Base-by-base conservation (phyloP, 2,329 filamentous ascomycete species). In the Ophiostoma fasciatum region DNA sequence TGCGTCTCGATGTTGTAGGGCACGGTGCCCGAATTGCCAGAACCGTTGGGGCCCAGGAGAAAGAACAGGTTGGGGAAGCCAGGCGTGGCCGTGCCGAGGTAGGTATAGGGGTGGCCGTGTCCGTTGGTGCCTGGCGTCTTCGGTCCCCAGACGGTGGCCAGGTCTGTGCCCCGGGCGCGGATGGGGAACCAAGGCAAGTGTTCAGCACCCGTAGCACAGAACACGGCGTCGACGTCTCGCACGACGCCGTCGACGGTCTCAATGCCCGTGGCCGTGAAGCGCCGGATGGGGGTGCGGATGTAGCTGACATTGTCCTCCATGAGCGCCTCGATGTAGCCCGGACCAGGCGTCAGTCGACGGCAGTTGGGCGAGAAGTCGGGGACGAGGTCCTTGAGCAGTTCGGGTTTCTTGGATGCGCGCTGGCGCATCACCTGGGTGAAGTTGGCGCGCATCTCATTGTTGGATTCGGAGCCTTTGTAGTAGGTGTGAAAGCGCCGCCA, bases 161-260 rank as follows among this genome's bases (percentile, higher is more conserved):
- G 56, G 38, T 76, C 63, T 8, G 62, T 51, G 3, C 66, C 71
- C 32, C 63, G 53, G 2, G 70, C 66, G 18, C 60, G 57, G 43
- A 82, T 69, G 0, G 71, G 59, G 43, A 82, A 82, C 0, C 65
- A 65, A 0, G 74, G 74, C 0, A 66, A 64, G 10, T 64, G 61
- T 44, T 78, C 75, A 8, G 74, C 73, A 1, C 78, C 78, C 0
- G 78, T 83, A 2, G 75, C 71, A 46, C 75, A 82, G 45, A 82
- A 71, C 5, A 81, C 58, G 12, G 71, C 70, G 41, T 80, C 76
- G 0, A 78, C 71, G 13, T 70, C 61, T 4, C 72, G 57, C 21
- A 67, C 58, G 0, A 49, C 49, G 2, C 74, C 74, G 43, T 80
- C 74, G 0, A 51, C 54, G 0, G 71, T 77, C 45, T 71, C 63